Base-by-base conservation (phyloP, 495 filamentous ascomycete species). In the Penicillium diatomitis region DNA sequence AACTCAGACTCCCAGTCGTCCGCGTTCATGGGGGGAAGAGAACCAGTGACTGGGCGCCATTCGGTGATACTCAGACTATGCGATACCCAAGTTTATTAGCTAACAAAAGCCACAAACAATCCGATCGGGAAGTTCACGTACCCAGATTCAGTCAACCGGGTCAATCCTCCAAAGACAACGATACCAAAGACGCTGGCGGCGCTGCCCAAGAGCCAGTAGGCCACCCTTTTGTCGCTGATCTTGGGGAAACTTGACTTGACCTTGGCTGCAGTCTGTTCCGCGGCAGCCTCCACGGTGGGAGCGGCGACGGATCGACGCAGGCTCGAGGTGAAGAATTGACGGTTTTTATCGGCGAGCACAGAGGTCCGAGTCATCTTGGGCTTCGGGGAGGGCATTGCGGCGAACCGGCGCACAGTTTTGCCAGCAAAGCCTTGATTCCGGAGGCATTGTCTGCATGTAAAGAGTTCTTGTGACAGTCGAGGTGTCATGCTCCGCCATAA, bases 1-100 rank as follows among this genome's bases (percentile, higher is more conserved):
- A 97, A 98, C 57, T 96, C 90, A 32, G 83, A 76, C 49, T 94
- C 82, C 92, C 92, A 98, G 63, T 88, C 83, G 45, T 71, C 78
- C 8, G 67, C 63, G 48, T 79, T 84, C 57, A 86, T 73, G 30
- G 92, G 92, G 8, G 91, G 91, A n/a, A 92, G 72, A 28, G 87
- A 86, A 52, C 92, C 92, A 4, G 92, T 97, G 36, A 97, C 89
- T 53, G 92, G 92, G 54, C 83, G 87, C 92, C 92, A 98, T 89
- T 98, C 94, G 44, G 92, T 98, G 61, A 98, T 98, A 68, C 89
- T 95, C 53, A 98, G 80, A 40, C 90, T 95, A 49, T 41, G 53
- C n/a, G 29, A 10, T 47, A 31, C 42, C 29, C 41, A 53, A 30
- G 50, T 31, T 31, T 27, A 52, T 68, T 44, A 69, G 60, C 46